Evolutionary conservation across 1,284 basidiomycete genomes (phyloP).

Genomic region (Cystobasidium pallidum): DNA sequence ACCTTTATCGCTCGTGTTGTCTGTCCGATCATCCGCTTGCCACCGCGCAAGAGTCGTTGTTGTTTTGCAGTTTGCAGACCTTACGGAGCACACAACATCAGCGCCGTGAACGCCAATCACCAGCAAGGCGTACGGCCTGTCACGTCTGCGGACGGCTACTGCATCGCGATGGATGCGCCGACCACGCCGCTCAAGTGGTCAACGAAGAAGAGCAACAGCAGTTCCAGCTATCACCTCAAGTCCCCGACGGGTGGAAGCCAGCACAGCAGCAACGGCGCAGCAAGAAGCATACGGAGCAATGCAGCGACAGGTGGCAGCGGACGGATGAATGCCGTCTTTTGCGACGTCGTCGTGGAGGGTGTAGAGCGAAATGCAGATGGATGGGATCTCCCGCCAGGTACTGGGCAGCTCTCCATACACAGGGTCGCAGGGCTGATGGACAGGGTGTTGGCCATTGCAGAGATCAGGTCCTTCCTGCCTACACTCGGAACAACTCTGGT

Average conservation of each 20-base stretch:
- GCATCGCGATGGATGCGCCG: conserved; percentile 19
- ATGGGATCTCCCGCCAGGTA: conserved; percentile 43
- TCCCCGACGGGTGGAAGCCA: conserved; percentile 20
- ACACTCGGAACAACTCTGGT: conserved; percentile 15
- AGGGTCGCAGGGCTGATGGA: not conserved
- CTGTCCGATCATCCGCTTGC: not conserved
- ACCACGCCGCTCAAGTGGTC: conserved; percentile 38
- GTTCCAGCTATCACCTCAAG: conserved; percentile 16
- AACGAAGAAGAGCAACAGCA: conserved; percentile 27
- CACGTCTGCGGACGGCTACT: not conserved
- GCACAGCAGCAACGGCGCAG: conserved; percentile 12
- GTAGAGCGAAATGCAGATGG: conserved; percentile 14
- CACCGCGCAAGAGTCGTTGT: conserved; percentile 11
- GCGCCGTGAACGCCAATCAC: not conserved
- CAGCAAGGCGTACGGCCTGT: not conserved
- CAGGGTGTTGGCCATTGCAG: too few relatives aligned
- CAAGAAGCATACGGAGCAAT: conserved; percentile 6
- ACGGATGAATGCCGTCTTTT: conserved; percentile 37
- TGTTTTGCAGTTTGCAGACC: conserved; percentile 6
- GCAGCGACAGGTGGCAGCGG: conserved; percentile 5
- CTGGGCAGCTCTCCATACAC: too few relatives aligned
- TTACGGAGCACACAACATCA: not conserved
- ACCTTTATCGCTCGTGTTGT: not conserved
- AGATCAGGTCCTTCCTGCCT: conserved; percentile 27
- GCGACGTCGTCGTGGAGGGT: conserved; percentile 43